These are phyloP conservation scores for Ustilago xerochloae DNA, from an alignment of 1,284 basidiomycete genomes.

Conservation along the genomic window DNA sequence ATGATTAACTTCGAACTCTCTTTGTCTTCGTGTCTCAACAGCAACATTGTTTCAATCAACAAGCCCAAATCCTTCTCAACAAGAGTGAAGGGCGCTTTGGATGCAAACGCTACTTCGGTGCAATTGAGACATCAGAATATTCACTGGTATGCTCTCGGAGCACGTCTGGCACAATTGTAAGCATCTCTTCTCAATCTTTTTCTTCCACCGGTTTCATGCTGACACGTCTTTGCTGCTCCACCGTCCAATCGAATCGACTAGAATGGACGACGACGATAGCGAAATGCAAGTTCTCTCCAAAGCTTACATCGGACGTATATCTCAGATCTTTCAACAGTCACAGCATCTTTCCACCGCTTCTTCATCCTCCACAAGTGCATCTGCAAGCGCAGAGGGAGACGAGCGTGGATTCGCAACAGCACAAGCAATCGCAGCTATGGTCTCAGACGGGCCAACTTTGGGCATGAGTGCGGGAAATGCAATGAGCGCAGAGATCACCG, in stretches of 20 bases:
- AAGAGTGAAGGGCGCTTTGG: slow-evolving; percentile 61
- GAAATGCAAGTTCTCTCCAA: slow-evolving; percentile 52
- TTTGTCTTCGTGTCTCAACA: slow-evolving; percentile 5
- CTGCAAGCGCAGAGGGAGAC: slow-evolving; percentile 8
- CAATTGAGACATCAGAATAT: slow-evolving; percentile 57
- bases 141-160: slow-evolving; percentile 65
- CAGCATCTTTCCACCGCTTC: slow-evolving; percentile 50
- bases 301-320: slow-evolving; percentile 59
- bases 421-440: slow-evolving; percentile 48
- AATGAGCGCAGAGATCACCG: slow-evolving; percentile 57
- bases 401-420: slow-evolving; percentile 27
- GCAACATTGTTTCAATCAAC: slow-evolving; percentile 59
- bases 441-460: slow-evolving; percentile 43
- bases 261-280: slow-evolving; percentile 57
- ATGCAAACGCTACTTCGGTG: slow-evolving; percentile 59
- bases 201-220: no score
- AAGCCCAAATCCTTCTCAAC: slow-evolving; percentile 59
- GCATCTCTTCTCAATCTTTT: not conserved
- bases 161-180: slow-evolving; percentile 59
- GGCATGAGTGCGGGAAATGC: slow-evolving; percentile 44
- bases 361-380: not conserved
- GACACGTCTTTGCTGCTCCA: not conserved
- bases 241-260: not conserved
- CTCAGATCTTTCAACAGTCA: slow-evolving; percentile 59
- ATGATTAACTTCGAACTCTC: no score